Base-by-base conservation (phyloP, 192 early-diverging fungal species). In the Paraglomus brasilianum region DNA sequence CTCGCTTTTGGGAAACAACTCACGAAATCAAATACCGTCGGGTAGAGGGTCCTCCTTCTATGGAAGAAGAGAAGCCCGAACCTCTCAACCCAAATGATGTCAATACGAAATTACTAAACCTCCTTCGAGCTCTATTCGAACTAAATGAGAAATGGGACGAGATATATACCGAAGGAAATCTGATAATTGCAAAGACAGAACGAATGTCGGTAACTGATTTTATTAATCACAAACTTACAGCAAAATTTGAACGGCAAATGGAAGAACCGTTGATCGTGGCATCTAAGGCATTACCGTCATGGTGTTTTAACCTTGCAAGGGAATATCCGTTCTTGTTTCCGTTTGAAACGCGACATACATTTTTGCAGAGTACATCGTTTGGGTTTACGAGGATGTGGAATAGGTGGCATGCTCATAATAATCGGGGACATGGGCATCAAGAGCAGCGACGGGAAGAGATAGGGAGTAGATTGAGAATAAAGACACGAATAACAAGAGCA, bases 261-360 rank as follows among this genome's bases (percentile, higher is more conserved):
- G 89, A 92, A 66, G 93, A 96, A 61, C 90, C 93, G 2, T 81
- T 98, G 38, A 89, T 95, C 69, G 93, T 95, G 0, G 94, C 91
- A 4, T 91, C 90, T 63, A 71, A 81, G 0, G 88, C 92, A 42
- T 75, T 95, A 19, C 95, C 95, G 0, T 41, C 59, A 36, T 98
- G 95, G 95, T 85, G 87, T 36, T 71, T 80, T 21, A 67, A 79
- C 30, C 55, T 98, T 1, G 80, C 86, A n/a, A 63, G 63, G 21
- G 71, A 84, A 19, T 91, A 86, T 38, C 86, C 87, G 3, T 96
- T 95, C 73, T 66, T 98, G 66, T 78, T 96, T 39, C 88, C 91
- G 0, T 95, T 96, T 69, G 91, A 93, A 49, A 82, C 86, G 21
- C 88, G 94, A 0, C 77, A 88, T 50, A 75, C 85, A 6, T 96